Conservation (phyloP, 2,329 filamentous ascomycete genomes). For the Fonsecaea erecta region DNA sequence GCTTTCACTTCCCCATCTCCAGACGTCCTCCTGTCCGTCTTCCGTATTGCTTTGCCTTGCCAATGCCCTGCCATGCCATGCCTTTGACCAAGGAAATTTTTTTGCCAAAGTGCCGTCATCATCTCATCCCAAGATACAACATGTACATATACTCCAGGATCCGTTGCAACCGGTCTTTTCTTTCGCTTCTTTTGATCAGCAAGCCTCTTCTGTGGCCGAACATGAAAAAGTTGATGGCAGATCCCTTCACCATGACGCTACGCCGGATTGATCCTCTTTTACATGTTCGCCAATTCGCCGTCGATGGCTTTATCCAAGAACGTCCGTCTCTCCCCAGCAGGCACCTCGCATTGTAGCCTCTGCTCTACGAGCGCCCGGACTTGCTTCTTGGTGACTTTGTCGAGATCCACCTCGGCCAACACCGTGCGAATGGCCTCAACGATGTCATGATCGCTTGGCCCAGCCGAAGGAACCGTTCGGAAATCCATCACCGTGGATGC, state of each 20-base stretch:
- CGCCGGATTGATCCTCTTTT: constrained; percentile 35
- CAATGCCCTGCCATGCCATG: background rate
- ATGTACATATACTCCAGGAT: background rate
- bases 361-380: constrained; percentile 89
- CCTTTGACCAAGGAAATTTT: background rate
- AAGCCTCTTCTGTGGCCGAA: no score
- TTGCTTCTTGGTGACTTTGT: constrained; percentile 99
- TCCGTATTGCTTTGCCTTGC: background rate
- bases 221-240: no score
- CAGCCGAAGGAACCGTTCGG: constrained; percentile 57
- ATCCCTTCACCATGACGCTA: background rate
- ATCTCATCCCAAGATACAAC: constrained; percentile 1
- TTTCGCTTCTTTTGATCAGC: no score
- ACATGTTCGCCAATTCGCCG: constrained; percentile 91
- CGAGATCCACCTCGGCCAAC: constrained; percentile 85
- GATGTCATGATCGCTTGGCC: constrained; percentile 79
- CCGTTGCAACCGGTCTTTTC: no score
- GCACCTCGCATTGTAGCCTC: constrained; percentile 83
- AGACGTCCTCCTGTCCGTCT: no score
- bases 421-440: constrained; percentile 82
- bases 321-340: constrained; percentile 75
- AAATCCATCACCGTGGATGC: constrained; percentile 63
- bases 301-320: constrained; percentile 96
- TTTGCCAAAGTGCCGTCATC: background rate
- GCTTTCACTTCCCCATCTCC: no score